Conservation (phyloP, 2,329 filamentous ascomycete genomes). For the Scedosporium dehoogii region DNA sequence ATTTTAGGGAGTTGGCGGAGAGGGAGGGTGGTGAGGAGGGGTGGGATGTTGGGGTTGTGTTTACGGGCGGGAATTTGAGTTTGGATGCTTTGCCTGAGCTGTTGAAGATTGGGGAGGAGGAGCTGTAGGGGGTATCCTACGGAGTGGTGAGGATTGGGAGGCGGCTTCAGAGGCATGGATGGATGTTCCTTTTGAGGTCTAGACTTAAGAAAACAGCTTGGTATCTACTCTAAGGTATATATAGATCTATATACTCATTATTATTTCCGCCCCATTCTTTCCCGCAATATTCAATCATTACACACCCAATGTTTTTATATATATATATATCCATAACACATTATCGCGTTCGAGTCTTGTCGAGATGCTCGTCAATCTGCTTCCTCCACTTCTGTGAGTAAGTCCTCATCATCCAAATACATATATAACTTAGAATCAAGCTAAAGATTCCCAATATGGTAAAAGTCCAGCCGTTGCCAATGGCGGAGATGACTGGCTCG, state of each 20-base stretch:
- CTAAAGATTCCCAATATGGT: constrained; percentile 45
- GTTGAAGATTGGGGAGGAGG: constrained; percentile 22
- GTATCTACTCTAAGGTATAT: neutral
- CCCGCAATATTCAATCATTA: neutral
- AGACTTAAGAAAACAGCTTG: neutral
- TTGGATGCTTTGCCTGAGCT: constrained; percentile 42
- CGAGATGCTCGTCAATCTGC: constrained; percentile 44
- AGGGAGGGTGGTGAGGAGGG: constrained; percentile 59
- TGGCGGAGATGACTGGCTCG: constrained; percentile 58
- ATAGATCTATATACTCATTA: neutral
- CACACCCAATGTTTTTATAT: neutral
- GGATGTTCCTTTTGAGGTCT: neutral
- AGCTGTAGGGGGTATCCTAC: neutral
- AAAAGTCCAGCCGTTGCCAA: constrained; percentile 70
- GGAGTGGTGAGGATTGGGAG: neutral
- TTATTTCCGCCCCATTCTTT: neutral
- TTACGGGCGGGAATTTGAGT: constrained; percentile 51
- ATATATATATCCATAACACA: neutral
- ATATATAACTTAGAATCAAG: constrained; percentile 43
- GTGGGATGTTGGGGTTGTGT: constrained; percentile 58
- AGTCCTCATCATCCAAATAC: constrained; percentile 51
- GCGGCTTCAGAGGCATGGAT: too few species aligned
- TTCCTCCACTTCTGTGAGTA: constrained; percentile 55
- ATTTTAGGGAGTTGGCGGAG: constrained; percentile 64
- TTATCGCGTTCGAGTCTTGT: neutral